These are phyloP conservation scores for Amphicarpaea edgeworthii DNA, from an alignment of 306 rosid species.

Conservation along the genomic window DNA sequence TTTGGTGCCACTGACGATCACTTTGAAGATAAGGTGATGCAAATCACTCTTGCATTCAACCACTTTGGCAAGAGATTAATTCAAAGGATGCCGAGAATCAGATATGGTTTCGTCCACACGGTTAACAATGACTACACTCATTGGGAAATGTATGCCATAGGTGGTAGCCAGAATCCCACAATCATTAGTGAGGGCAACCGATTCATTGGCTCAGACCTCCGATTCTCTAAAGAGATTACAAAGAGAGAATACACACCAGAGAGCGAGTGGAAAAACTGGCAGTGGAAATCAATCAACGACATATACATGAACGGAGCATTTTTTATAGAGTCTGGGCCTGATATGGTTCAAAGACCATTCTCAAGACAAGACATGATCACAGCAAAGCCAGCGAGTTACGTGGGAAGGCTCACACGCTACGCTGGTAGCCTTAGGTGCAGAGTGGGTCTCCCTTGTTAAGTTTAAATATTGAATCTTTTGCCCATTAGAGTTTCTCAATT, in stretches of 20 bases:
- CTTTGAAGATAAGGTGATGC: slow-evolving; percentile 63
- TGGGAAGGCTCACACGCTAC: slow-evolving; percentile 55
- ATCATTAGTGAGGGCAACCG: slow-evolving; percentile 83
- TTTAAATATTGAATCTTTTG: too few species aligned
- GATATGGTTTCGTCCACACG: slow-evolving; percentile 73
- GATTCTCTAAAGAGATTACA: slow-evolving; percentile 59
- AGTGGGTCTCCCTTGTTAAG: slow-evolving; percentile 61
- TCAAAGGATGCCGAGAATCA: slow-evolving; percentile 81
- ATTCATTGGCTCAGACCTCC: slow-evolving; percentile 61
- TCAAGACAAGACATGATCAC: slow-evolving; percentile 57
- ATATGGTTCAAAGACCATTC: slow-evolving; percentile 34
- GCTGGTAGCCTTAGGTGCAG: slow-evolving; percentile 57
- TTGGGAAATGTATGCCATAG: slow-evolving; percentile 93
- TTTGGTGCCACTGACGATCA: slow-evolving; percentile 69
- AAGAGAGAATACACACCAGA: slow-evolving; percentile 63
- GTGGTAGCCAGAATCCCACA: slow-evolving; percentile 77
- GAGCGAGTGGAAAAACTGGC: slow-evolving; percentile 62
- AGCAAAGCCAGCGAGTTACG: slow-evolving; percentile 64
- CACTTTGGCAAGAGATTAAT: slow-evolving; percentile 73
- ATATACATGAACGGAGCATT: slow-evolving; percentile 70
- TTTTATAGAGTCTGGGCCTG: slow-evolving; percentile 61
- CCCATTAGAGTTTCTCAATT: too few species aligned
- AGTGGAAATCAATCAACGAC: slow-evolving; percentile 86
- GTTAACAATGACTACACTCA: slow-evolving; percentile 89
- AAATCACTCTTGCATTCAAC: slow-evolving; percentile 83